Evolutionary conservation across 2,329 filamentous ascomycete species (phyloP).

Genomic region (Cercospora beticola): DNA sequence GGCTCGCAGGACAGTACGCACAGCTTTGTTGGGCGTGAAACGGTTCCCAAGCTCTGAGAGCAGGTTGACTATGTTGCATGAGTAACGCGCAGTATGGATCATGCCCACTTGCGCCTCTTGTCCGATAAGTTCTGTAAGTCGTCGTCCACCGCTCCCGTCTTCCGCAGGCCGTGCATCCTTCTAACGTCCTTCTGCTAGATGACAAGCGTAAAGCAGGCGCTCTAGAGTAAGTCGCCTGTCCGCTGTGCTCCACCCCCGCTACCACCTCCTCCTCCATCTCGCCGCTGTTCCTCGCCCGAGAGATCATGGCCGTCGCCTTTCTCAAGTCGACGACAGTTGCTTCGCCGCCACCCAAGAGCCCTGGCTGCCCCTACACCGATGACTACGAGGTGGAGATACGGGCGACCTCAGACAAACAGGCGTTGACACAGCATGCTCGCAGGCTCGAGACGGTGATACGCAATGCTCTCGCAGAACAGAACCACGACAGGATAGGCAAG

Average conservation of each 20-base stretch:
- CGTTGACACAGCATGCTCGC: constrained; percentile 25
- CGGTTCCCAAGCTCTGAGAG: neutral
- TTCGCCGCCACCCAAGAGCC: constrained; percentile 1
- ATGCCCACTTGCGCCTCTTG: constrained; percentile 62
- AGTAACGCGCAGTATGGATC: constrained; percentile 4
- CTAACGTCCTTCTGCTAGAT: constrained; percentile 43
- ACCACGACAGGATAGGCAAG: constrained; percentile 76
- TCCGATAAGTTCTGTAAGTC: constrained; percentile 81
- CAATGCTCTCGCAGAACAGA: constrained; percentile 72
- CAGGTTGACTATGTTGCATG: neutral
- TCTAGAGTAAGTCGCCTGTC: constrained; percentile 69
- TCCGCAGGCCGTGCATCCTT: neutral
- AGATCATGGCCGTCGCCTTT: constrained; percentile 10
- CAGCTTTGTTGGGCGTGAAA: neutral
- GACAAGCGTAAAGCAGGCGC: constrained; percentile 96
- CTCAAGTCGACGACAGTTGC: constrained; percentile 2
- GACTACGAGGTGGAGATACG: constrained; percentile 23
- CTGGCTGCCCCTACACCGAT: constrained; percentile 19
- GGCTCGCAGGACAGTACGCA: neutral
- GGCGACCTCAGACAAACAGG: constrained; percentile 12
- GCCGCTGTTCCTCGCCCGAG: neutral
- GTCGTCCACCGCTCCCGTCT: neutral
- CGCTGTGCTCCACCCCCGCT: neutral
- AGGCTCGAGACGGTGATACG: constrained; percentile 90
- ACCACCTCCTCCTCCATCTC: neutral